Evolutionary conservation across 2,329 filamentous ascomycete genomes (phyloP), one percentile per base, ranked within the genome.

Genomic region (Ophiostoma australiae): DNA sequence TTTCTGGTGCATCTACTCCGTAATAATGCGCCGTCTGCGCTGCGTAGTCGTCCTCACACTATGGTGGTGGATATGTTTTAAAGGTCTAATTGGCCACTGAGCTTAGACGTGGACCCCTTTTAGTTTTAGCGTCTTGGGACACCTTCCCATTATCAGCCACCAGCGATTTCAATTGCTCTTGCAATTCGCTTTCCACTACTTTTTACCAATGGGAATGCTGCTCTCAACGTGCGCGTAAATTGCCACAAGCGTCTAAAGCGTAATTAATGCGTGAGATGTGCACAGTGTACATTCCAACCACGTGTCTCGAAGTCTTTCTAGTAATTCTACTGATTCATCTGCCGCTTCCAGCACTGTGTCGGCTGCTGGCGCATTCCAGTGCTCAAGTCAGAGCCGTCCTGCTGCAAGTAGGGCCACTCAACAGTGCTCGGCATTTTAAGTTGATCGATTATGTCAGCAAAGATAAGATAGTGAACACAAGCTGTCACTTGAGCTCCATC

Each of bases 41-140:
- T 27, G 52, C 52, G 52, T 58, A 58, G 52, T 58, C 52, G 52
- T 58, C 52, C 52, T 58, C 52, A 58, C 58, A 33, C 58, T 63
- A 63, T 33, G 35, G 17, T 65, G 35, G 11, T 23, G 44, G 67
- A 11, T 2, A 58, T 17, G 1, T 1, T 20, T 15, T 2, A 41
- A 6, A 2, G 1, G 11, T 61, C 13, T 33, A 15, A 63, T 63
- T 63, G 58, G 58, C 27, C 15, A 63, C 13, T 33, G n/a, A 20
- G 23, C 15, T 10, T 4, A 17, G 35, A 63, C 58, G 58, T 63
- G 58, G 58, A 35, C 58, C 58, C 58, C 44, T 48, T 20, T 48
- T 48, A 20, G 44, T 17, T 4, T 48, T 31, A 63, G 58, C 23
- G 27, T 33, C 58, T 63, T 63, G 23, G 44, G 58, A 20, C 58